phyloP scores from a whole-genome alignment of 257 asterid genomes.

The Ocimum tenuiflorum region DNA sequence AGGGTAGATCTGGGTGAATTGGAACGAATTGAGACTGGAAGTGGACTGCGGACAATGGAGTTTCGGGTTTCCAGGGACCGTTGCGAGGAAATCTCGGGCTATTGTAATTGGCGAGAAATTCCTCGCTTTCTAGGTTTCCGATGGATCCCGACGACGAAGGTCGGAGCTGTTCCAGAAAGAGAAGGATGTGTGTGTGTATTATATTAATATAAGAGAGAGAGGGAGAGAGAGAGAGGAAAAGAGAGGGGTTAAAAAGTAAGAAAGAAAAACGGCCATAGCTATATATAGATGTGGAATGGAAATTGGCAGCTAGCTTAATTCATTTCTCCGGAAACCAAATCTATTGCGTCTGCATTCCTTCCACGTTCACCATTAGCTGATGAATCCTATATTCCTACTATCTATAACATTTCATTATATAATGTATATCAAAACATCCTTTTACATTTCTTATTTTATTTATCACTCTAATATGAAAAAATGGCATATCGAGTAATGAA shows the following conservation, averaged over 20 bases:
- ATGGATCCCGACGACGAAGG: constrained; percentile 20
- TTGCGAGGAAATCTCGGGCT: constrained; percentile 25
- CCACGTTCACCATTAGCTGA: no score
- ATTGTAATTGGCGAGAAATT: constrained; percentile 21
- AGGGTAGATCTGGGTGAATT: constrained; percentile 28
- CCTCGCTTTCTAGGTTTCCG: constrained; percentile 37
- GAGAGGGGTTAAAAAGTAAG: not conserved
- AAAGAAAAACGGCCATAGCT: not conserved
- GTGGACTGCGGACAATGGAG: constrained; percentile 8
- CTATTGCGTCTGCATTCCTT: no score
- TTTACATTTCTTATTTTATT: no score
- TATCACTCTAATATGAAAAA: no score
- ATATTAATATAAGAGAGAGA: not conserved
- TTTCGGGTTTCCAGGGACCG: constrained; percentile 22
- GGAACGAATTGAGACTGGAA: constrained; percentile 13
- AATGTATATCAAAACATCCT: no score
- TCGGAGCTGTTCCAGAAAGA: constrained; percentile 28
- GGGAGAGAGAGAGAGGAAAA: not conserved
- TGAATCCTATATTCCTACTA: no score
- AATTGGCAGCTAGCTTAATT: constrained; percentile 6
- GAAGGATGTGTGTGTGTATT: not conserved
- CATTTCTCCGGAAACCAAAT: no score
- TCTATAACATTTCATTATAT: no score
- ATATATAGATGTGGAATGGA: not conserved
- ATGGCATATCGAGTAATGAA: no score